Evolutionary conservation across 495 filamentous ascomycete species (phyloP), one percentile per base, ranked within the genome.

Genomic region (Trichocladium antarcticum): DNA sequence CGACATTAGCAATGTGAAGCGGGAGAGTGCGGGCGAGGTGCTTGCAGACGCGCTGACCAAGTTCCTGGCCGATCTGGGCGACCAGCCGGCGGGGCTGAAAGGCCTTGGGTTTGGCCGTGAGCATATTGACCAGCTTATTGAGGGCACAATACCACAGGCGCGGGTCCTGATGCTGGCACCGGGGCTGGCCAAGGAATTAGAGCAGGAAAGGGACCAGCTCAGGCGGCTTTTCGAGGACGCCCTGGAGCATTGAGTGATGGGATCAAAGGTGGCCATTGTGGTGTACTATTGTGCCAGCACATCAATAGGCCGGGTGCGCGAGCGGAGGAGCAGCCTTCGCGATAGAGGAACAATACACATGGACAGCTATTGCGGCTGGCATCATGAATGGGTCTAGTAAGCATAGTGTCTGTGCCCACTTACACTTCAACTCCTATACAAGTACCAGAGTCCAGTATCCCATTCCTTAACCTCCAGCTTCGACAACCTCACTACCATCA

Each of bases 81-180:
- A 88, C 57, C 92, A 97, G 72, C 93, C 92, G 6, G 75, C 77
- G 28, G 92, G 92, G 0, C 67, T 98, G 57, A 88, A 85, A 66
- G 80, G 75, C 35, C 62, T 98, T 34, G 92, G 92, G 0, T 97
- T 95, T 62, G 74, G 74, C 48, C 63, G 62, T 5, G 74, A 73
- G 12, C 79, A 98, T 71, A 68, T 98, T 11, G 83, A 88, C 21
- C 77, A 66, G 4, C 67, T 98, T 51, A 88, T 98, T 12, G 89
- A 97, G 62, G 93, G 92, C 1, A 97, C 92, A 20, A 78, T 98
- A 39, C 92, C 92, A 21, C 92, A 98, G 70, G 74, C 76, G 39
- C 73, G 92, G 39, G 92, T 98, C 40, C 61, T 97, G 66, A 90
- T 89, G 85, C 66, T 98, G 42, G 93, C 93, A 34, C 92, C 92